These are phyloP conservation scores for Eucalyptus polyanthemos DNA, from an alignment of 345 rosid species.

Conservation along the genomic window DNA sequence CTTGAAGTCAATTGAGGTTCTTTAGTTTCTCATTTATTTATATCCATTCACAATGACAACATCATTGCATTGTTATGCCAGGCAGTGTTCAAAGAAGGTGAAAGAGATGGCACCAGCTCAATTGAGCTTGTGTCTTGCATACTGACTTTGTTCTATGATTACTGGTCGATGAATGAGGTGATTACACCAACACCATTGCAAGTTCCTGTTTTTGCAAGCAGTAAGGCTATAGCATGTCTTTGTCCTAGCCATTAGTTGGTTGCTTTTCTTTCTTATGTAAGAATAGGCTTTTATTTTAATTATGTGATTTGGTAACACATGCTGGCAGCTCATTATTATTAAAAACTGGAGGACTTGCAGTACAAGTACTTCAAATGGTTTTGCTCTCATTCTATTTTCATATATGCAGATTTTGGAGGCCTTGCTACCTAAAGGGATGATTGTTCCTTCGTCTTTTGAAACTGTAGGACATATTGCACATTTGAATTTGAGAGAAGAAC, in stretches of 20 bases:
- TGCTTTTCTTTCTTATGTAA: not conserved
- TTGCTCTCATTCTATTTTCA: not conserved
- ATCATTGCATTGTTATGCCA: not conserved
- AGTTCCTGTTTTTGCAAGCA: not conserved
- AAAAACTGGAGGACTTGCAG: not conserved
- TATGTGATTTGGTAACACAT: not conserved
- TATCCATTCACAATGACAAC: not conserved
- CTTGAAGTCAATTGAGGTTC: not conserved
- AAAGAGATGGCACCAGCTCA: conserved; percentile 9
- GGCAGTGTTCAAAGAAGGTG: conserved; percentile 45
- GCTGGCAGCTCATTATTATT: not conserved
- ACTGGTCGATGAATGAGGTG: conserved; percentile 96
- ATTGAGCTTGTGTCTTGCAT: conserved; percentile 69
- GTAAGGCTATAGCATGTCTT: not conserved
- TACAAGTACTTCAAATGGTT: not conserved
- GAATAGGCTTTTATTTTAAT: not conserved
- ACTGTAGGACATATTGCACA: conserved; percentile 86
- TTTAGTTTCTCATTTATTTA: not conserved
- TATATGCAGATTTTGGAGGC: conserved; percentile 68
- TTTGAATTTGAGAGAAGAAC: conserved; percentile 71
- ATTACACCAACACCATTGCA: not conserved
- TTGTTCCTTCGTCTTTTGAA: conserved; percentile 86
- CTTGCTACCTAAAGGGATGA: conserved; percentile 57
- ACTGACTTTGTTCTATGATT: conserved; percentile 72
- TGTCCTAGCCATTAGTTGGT: not conserved